Conservation (phyloP, 768 basidiomycete species). For the Leccinum imitatum region DNA sequence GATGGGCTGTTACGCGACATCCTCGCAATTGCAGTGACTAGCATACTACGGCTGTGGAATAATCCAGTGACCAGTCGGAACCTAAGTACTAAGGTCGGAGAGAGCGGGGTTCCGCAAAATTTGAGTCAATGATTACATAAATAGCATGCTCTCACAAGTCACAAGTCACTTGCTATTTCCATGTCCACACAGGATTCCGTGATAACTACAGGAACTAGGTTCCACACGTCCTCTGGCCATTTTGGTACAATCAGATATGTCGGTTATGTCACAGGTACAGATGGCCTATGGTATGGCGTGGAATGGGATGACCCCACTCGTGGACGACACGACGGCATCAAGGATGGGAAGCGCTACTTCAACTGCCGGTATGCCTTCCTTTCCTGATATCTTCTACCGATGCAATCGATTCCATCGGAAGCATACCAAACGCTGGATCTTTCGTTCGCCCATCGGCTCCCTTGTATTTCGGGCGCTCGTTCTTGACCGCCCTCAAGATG, state of each 20-base stretch:
- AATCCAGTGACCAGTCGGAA: neutral
- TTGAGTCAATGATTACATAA: conserved; percentile 17
- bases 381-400: conserved; percentile 12
- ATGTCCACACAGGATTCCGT: conserved; percentile 15
- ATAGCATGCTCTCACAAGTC: neutral
- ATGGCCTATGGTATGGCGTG: conserved; percentile 87
- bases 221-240: conserved; percentile 47
- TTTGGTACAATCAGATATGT: conserved; percentile 70
- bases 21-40: conserved; percentile 26
- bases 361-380: conserved; percentile 55
- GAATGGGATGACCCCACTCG: conserved; percentile 90
- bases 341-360: conserved; percentile 80
- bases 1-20: conserved; percentile 30
- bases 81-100: neutral
- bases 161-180: neutral
- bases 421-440: conserved; percentile 64
- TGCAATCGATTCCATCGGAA: conserved; percentile 31
- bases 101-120: conserved; percentile 11
- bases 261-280: conserved; percentile 61
- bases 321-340: conserved; percentile 86
- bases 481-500: conserved; percentile 67
- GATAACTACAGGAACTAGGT: conserved; percentile 50
- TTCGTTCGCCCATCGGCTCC: conserved; percentile 72
- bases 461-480: conserved; percentile 63
- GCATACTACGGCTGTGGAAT: conserved; percentile 23